Conservation (phyloP, 257 asterid genomes). For the Cynanchum wilfordii region DNA sequence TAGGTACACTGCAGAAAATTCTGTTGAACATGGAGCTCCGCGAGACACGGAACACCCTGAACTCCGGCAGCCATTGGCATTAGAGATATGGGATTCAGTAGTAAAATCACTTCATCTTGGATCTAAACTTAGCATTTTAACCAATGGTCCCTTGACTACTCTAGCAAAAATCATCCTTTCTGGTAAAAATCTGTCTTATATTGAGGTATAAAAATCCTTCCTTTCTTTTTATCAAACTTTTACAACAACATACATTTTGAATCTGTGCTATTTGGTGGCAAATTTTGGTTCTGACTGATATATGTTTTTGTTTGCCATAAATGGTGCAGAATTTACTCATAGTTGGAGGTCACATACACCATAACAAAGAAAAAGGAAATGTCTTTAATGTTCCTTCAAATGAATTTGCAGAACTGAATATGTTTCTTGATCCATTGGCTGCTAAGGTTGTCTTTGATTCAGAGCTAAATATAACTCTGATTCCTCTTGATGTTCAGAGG, state of each 20-base stretch:
- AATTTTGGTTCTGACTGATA: background rate
- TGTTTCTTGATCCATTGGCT: conserved; percentile 82
- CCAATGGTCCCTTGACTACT: conserved; percentile 86
- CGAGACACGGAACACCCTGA: conserved; percentile 72
- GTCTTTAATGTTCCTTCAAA: conserved; percentile 55
- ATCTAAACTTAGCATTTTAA: conserved; percentile 58
- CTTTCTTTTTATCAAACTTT: too few species aligned
- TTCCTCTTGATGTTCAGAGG: conserved; percentile 63
- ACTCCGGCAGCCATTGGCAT: conserved; percentile 72
- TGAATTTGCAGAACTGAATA: conserved; percentile 59
- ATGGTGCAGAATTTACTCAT: conserved; percentile 53
- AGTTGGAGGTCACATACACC: conserved; percentile 68
- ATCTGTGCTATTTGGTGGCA: background rate
- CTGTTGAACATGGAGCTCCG: conserved; percentile 65
- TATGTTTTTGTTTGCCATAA: background rate
- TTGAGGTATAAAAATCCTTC: conserved; percentile 39
- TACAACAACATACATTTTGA: background rate
- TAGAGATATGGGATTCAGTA: conserved; percentile 66
- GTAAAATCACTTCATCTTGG: conserved; percentile 43
- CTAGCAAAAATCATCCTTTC: conserved; percentile 57
- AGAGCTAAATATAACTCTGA: conserved; percentile 49
- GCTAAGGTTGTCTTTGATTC: conserved; percentile 56
- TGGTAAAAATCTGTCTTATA: conserved; percentile 36
- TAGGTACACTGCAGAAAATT: conserved; percentile 77
- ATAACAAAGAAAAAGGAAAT: conserved; percentile 47